Percentiles rank a stretch among this genome's conserved stretches.
Evolutionary conservation across 371 early-diverging fungal genomes (phyloP).

Genomic region (Actinomortierella ambigua): DNA sequence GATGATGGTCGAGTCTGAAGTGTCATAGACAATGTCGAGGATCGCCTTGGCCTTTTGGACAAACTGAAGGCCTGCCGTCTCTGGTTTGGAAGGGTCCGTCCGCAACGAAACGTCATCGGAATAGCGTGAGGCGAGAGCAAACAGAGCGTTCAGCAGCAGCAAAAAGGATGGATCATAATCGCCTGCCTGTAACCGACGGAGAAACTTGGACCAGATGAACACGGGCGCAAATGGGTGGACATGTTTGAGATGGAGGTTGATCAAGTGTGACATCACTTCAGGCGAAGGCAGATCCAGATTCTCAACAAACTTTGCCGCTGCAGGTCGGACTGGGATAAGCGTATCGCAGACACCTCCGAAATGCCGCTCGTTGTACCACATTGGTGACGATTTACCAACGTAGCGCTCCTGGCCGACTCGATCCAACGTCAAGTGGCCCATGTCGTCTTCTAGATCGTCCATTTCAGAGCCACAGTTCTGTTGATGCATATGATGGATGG

Average conservation of each 20-base stretch:
- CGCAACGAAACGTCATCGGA: slow-evolving; percentile 42
- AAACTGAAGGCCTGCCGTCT: slow-evolving; percentile 31
- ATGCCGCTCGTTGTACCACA: slow-evolving; percentile 24
- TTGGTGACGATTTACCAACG: slow-evolving; percentile 43
- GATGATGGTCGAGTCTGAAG: slow-evolving; percentile 37
- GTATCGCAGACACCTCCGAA: slow-evolving; percentile 1
- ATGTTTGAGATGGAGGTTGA: slow-evolving; percentile 55
- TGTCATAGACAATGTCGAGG: slow-evolving; percentile 44
- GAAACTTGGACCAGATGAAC: slow-evolving; percentile 56
- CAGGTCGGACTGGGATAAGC: slow-evolving; percentile 16
- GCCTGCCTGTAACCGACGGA: slow-evolving; percentile 50
- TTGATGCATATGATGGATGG: slow-evolving; percentile 8
- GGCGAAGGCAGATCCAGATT: slow-evolving; percentile 39
- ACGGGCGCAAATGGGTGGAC: slow-evolving; percentile 65
- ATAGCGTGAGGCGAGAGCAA: slow-evolving; percentile 58
- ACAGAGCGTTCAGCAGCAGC: slow-evolving; percentile 52
- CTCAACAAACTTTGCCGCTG: slow-evolving; percentile 18
- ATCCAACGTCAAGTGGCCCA: slow-evolving; percentile 35
- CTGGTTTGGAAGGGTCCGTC: slow-evolving; percentile 29
- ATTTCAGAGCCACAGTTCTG: slow-evolving; percentile 16
- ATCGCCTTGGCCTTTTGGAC: slow-evolving; percentile 36
- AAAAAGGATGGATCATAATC: slow-evolving; percentile 49
- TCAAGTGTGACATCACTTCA: slow-evolving; percentile 37
- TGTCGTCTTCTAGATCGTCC: slow-evolving; percentile 37
- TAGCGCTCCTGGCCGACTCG: slow-evolving; percentile 32